Conservation (phyloP, 1,284 basidiomycete species). For the Rhodotorula sp. region DNA sequence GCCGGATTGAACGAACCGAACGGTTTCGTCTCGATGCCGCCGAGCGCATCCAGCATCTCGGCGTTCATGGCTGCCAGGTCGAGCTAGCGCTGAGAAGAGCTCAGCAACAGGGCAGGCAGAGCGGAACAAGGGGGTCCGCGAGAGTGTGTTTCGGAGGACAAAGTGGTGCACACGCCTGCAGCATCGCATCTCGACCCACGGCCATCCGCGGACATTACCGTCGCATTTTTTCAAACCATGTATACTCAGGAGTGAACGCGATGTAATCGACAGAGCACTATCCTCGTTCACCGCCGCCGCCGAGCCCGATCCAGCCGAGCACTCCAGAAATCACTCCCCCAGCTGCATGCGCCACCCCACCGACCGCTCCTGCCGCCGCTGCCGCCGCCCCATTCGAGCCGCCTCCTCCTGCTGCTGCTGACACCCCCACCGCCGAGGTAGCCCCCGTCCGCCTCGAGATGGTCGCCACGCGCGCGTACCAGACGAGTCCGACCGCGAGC, state of each 20-base stretch:
- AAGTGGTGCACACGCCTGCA: neutral
- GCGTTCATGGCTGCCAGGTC: conserved; percentile 7
- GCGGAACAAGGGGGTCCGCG: neutral
- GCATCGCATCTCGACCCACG: neutral
- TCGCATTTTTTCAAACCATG: neutral
- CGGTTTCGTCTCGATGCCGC: conserved; percentile 15
- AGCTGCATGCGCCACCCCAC: neutral
- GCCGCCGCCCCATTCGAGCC: neutral
- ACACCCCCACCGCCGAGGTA: neutral
- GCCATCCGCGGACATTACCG: neutral
- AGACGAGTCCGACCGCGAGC: conserved; percentile 65
- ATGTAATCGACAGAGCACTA: neutral
- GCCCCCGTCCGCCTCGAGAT: neutral
- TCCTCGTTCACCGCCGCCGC: neutral
- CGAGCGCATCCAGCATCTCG: conserved; percentile 24
- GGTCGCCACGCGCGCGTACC: conserved; percentile 46
- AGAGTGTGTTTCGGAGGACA: neutral
- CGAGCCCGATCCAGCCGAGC: neutral
- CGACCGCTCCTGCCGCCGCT: neutral
- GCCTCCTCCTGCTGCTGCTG: neutral
- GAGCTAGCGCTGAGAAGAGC: no score
- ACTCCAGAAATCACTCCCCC: neutral
- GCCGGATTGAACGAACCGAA: neutral
- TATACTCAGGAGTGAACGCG: neutral
- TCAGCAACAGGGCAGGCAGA: neutral